phyloP scores from a whole-genome alignment of 352 stramenopile genomes.

The Pythium guiyangense region DNA sequence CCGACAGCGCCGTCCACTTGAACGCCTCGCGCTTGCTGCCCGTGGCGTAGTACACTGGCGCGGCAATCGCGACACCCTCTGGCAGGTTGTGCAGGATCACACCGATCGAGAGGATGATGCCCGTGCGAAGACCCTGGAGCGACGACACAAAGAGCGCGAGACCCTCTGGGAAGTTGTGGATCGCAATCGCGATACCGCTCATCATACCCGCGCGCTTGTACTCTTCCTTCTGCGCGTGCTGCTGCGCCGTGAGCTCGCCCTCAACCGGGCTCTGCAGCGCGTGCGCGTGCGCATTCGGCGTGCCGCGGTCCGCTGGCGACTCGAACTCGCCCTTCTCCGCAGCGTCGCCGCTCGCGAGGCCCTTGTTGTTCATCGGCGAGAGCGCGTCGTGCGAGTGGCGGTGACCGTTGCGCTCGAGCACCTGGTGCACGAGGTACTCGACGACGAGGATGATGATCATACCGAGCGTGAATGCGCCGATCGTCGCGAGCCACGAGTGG shows the following conservation, averaged over 20 bases:
- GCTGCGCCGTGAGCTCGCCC: too few relatives aligned
- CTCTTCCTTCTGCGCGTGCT: constrained; percentile 27
- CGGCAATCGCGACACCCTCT: constrained; percentile 91
- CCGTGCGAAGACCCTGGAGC: constrained; percentile 83
- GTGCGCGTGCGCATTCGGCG: too few relatives aligned
- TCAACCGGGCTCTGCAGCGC: neutral
- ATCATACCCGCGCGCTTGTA: constrained; percentile 83
- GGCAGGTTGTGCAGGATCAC: constrained; percentile 97
- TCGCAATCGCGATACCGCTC: constrained; percentile 92
- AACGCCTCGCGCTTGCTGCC: constrained; percentile 90
- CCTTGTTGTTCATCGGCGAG: too few relatives aligned
- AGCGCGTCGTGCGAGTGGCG: constrained; percentile 31
- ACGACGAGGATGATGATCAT: constrained; percentile 62
- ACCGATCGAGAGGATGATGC: constrained; percentile 88
- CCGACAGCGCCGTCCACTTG: constrained; percentile 85
- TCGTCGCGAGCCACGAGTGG: constrained; percentile 62
- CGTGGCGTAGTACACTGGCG: constrained; percentile 95
- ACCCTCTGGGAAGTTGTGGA: constrained; percentile 97
- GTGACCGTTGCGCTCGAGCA: constrained; percentile 29
- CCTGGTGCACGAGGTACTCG: constrained; percentile 55
- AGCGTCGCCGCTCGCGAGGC: too few relatives aligned
- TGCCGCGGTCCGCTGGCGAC: too few relatives aligned
- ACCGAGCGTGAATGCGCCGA: constrained; percentile 49
- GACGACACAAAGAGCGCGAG: constrained; percentile 93
- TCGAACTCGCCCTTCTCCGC: too few relatives aligned